Percentiles rank a stretch among this genome's conserved stretches.
Conservation (phyloP, 805 yeast species). For the Kregervanrija delftensis region DNA sequence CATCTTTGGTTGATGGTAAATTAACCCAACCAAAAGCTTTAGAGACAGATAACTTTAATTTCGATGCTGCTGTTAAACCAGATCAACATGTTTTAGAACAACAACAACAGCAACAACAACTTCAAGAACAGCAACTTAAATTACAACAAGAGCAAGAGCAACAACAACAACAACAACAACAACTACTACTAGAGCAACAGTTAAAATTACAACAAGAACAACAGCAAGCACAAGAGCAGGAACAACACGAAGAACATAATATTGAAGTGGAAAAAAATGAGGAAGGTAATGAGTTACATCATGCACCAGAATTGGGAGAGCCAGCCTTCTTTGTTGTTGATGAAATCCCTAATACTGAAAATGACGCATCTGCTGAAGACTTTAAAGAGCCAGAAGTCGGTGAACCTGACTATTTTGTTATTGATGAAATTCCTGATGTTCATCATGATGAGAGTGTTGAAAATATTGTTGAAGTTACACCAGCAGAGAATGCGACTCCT, state of each 20-base stretch:
- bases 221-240: background rate
- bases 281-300: too few species aligned
- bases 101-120: too few species aligned
- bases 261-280: too few species aligned
- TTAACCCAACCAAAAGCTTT: constrained; percentile 5
- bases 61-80: constrained; percentile 13
- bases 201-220: background rate
- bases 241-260: too few species aligned
- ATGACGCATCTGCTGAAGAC: too few species aligned
- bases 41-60: constrained; percentile 10
- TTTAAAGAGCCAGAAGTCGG: background rate
- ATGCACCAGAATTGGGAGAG: background rate
- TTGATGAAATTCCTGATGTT: too few species aligned
- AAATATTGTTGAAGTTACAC: background rate
- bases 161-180: background rate
- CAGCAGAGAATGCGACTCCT: background rate
- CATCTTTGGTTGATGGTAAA: constrained; percentile 15
- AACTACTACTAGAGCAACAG: too few species aligned
- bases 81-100: constrained; percentile 1
- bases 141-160: too few species aligned
- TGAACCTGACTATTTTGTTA: background rate
- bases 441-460: background rate
- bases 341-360: background rate
- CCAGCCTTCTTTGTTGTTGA: background rate
- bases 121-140: too few species aligned